Base-by-base conservation (phyloP, 192 early-diverging fungal species). In the Podila clonocystis region DNA sequence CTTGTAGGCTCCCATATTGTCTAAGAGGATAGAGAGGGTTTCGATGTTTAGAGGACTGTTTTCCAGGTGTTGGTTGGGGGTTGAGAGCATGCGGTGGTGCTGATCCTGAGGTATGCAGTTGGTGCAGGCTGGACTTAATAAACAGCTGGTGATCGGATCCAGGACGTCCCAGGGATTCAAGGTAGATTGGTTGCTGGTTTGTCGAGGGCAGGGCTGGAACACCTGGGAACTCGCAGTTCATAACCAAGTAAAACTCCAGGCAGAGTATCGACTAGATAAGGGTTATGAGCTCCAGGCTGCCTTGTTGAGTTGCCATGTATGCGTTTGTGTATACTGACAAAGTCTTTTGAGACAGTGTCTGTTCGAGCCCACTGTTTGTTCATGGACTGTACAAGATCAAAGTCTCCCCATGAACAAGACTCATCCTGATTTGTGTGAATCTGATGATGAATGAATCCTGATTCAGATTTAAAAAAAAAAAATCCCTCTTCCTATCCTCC, bases 1-100 rank as follows among this genome's bases (percentile, higher is more conserved):
- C 84, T 94, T 94, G 91, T 95, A 95, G 74, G 94, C 93, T 87
- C 85, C 87, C 86, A 60, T 60, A 34, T 52, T 61, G 61, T n/a
- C 36, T 28, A 58, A 52, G 26, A 15, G 24, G 3, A 58, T 33
- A 24, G 5, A 20, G 19, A 49, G 48, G 63, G 33, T 63, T 24
- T 17, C 3, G 20, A 57, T 57, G 65, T 49, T 36, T 34, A 41
- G 38, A 41, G 38, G 38, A 12, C 12, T 8, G 38, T 41, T 41
- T 13, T 41, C 33, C 38, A 41, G 38, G 38, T 11, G n/a, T n/a
- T n/a, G n/a, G n/a, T n/a, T n/a, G n/a, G n/a, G n/a, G n/a, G n/a
- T n/a, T n/a, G n/a, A n/a, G n/a, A n/a, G n/a, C n/a, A n/a, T n/a
- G n/a, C n/a, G n/a, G n/a, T n/a, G n/a, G n/a, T n/a, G n/a, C n/a